Evolutionary conservation across 495 filamentous ascomycete genomes (phyloP).

Genomic region (Cercophora newfieldiana): DNA sequence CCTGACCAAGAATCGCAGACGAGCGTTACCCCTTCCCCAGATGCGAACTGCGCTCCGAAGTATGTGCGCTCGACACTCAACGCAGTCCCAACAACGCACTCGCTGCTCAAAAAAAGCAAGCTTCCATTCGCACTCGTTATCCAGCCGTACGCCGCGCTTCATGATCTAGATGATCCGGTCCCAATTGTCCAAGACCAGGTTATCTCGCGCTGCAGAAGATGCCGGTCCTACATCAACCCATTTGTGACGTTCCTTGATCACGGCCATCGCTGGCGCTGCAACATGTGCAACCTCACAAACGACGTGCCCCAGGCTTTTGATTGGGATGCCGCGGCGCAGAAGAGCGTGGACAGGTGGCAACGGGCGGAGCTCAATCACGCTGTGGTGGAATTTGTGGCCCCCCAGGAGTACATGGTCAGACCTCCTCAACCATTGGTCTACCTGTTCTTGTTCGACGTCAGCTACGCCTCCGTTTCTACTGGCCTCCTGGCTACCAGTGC

Average conservation of each 20-base stretch:
- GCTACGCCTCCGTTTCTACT: constrained; percentile 84
- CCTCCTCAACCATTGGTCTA: constrained; percentile 98
- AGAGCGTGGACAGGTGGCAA: constrained; percentile 85
- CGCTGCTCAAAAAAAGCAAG: constrained; percentile 91
- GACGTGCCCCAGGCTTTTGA: constrained; percentile 98
- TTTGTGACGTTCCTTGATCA: constrained; percentile 96
- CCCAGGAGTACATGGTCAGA: constrained; percentile 99
- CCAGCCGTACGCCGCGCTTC: constrained; percentile 89
- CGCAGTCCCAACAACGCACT: constrained; percentile 85
- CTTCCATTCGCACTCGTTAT: constrained; percentile 95
- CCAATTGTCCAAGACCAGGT: constrained; percentile 95
- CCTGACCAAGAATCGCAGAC: constrained; percentile 58
- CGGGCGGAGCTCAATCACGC: constrained; percentile 88
- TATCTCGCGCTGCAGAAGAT: constrained; percentile 92
- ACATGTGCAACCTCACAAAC: constrained; percentile 99
- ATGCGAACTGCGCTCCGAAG: constrained; percentile 90
- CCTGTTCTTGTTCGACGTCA: constrained; percentile 95
- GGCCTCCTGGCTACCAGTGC: constrained; percentile 95
- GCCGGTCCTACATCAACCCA: constrained; percentile 95
- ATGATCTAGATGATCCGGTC: constrained; percentile 86
- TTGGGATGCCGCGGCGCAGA: constrained; percentile 90
- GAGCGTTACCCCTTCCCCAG: constrained; percentile 86
- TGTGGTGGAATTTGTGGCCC: constrained; percentile 95
- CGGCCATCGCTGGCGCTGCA: constrained; percentile 96
- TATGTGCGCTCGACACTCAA: constrained; percentile 95